Conservation (phyloP, 441 rosid genomes). For the Jatropha multifida region DNA sequence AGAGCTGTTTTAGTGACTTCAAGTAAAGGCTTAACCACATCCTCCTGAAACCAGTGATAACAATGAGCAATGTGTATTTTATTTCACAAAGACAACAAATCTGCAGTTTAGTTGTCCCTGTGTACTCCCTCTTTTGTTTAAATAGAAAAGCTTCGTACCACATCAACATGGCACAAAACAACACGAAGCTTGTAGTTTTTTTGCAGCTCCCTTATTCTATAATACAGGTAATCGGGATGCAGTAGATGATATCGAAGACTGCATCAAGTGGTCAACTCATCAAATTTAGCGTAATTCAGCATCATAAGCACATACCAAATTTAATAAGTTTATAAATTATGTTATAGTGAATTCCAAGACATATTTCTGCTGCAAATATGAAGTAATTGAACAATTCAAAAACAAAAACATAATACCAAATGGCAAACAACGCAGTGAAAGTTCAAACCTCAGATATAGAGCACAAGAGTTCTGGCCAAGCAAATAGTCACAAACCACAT, state of each 20-base stretch:
- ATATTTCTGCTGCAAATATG: background rate
- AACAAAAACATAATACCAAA: background rate
- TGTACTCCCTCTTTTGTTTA: background rate
- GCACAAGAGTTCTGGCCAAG: conserved; percentile 89
- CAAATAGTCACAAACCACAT: conserved; percentile 76
- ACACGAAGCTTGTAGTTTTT: conserved; percentile 83
- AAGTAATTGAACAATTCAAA: background rate
- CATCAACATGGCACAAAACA: conserved; percentile 88
- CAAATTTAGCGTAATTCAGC: conserved; percentile 9
- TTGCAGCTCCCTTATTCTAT: conserved; percentile 86
- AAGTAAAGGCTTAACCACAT: conserved; percentile 82
- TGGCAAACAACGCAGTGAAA: background rate
- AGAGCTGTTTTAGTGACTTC: conserved; percentile 88
- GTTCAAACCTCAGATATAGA: conserved; percentile 72
- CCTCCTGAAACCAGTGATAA: conserved; percentile 58
- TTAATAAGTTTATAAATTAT: background rate
- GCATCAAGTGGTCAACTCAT: background rate
- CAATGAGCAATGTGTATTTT: conserved; percentile 18
- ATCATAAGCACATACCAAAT: conserved; percentile 1
- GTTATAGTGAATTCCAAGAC: background rate
- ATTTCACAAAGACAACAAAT: conserved; percentile 7
- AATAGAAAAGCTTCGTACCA: conserved; percentile 45
- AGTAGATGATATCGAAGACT: background rate
- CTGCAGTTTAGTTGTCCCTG: background rate
- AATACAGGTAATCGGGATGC: conserved; percentile 69